phyloP scores from a whole-genome alignment of 2,329 filamentous ascomycete genomes.

The Exophiala spinifera region DNA sequence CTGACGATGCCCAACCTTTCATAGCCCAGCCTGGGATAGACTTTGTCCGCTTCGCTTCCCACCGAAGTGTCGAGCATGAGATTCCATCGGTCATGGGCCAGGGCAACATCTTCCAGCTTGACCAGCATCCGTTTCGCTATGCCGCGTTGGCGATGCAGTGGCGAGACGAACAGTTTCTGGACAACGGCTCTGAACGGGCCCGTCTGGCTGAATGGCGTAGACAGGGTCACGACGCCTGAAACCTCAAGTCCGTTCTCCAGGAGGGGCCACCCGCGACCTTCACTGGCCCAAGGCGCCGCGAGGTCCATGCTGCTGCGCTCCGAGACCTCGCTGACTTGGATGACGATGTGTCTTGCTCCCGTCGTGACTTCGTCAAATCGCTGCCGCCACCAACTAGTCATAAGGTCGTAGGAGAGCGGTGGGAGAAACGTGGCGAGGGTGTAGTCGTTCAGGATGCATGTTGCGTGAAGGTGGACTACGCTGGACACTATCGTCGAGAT shows the following conservation, averaged over 20 bases:
- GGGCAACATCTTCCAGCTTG: constrained; percentile 56
- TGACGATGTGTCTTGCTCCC: constrained; percentile 51
- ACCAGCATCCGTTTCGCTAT: constrained; percentile 52
- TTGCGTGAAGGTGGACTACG: constrained; percentile 57
- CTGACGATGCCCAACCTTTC: constrained; percentile 55
- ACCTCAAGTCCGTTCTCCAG: constrained; percentile 17
- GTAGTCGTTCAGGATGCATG: constrained; percentile 58
- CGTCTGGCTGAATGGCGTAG: constrained; percentile 54
- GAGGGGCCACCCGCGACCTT: constrained; percentile 10
- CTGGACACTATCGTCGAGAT: constrained; percentile 46
- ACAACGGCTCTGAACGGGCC: constrained; percentile 54
- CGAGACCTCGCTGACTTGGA: constrained; percentile 43
- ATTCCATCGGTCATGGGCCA: constrained; percentile 48
- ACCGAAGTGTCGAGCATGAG: constrained; percentile 55
- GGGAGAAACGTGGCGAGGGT: constrained; percentile 59
- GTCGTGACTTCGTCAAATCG: constrained; percentile 48
- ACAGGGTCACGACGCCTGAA: constrained; percentile 57
- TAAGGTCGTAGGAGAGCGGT: constrained; percentile 56
- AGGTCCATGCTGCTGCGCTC: constrained; percentile 31
- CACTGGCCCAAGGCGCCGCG: neutral
- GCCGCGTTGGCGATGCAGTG: constrained; percentile 50
- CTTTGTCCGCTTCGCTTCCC: constrained; percentile 50
- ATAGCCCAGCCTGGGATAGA: constrained; percentile 59
- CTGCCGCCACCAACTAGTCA: constrained; percentile 57
- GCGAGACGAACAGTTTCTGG: constrained; percentile 58